phyloP scores from a whole-genome alignment of 257 asterid species.

The Przewalskia tangutica region DNA sequence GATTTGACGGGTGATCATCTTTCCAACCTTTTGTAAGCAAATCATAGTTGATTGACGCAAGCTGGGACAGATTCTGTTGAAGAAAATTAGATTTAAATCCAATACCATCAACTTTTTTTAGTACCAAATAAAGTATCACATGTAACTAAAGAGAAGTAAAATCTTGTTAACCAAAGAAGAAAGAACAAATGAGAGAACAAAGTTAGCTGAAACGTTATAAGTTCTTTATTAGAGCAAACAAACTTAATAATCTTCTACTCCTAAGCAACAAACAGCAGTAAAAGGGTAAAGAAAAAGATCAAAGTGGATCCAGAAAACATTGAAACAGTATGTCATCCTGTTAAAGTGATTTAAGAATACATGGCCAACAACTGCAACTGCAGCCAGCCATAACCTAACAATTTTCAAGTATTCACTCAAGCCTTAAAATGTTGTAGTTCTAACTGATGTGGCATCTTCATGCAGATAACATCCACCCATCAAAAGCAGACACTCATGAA shows the following conservation, averaged over 20 bases:
- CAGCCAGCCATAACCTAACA: not conserved
- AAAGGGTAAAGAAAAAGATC: not conserved
- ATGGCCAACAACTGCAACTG: not conserved
- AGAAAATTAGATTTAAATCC: not conserved
- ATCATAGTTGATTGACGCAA: slow-evolving; percentile 91
- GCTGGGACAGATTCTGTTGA: slow-evolving; percentile 89
- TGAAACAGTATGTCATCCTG: not conserved
- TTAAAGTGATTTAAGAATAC: not conserved
- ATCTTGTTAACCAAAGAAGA: not conserved
- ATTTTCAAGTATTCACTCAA: not conserved
- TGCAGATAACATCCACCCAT: not conserved
- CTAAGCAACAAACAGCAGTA: not conserved
- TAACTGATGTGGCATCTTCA: not conserved
- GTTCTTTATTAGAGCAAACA: not conserved
- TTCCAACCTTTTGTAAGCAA: slow-evolving; percentile 84
- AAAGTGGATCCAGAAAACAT: not conserved
- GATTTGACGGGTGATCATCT: slow-evolving; percentile 60
- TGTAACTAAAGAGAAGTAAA: not conserved
- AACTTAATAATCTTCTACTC: not conserved
- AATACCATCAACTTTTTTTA: not conserved
- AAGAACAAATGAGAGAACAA: not conserved
- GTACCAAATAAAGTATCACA: not conserved
- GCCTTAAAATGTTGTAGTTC: not conserved
- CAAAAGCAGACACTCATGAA: not conserved
- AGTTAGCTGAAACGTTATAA: not conserved